phyloP scores from a whole-genome alignment of 768 basidiomycete species.

The Podaxis pistillaris region DNA sequence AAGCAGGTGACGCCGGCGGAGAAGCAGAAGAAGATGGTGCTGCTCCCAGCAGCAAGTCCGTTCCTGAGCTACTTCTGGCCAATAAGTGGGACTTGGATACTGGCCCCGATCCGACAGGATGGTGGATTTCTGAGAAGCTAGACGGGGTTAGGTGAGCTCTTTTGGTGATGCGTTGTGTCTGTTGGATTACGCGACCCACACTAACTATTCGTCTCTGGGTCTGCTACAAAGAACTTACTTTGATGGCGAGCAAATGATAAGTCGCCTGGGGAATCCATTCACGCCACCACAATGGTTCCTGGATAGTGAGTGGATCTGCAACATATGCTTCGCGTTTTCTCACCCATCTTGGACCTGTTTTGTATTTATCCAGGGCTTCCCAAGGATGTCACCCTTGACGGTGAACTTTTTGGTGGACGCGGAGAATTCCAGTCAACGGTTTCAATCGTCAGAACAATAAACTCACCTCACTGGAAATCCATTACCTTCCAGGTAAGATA shows the following conservation, averaged over 20 bases:
- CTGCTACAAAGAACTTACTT: slow-evolving; percentile 44
- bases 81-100: slow-evolving; percentile 56
- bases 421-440: slow-evolving; percentile 57
- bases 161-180: background rate
- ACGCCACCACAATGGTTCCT: slow-evolving; percentile 57
- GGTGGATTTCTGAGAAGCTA: slow-evolving; percentile 63
- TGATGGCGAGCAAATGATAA: slow-evolving; percentile 50
- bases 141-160: slow-evolving; percentile 57
- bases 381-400: slow-evolving; percentile 54
- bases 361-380: slow-evolving; percentile 41
- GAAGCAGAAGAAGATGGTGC: slow-evolving; percentile 30
- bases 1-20: slow-evolving; percentile 30
- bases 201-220: background rate
- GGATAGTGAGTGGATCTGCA: slow-evolving; percentile 38
- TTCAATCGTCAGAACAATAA: slow-evolving; percentile 56
- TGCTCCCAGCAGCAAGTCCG: slow-evolving; percentile 27
- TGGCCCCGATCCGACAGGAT: slow-evolving; percentile 53
- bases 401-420: slow-evolving; percentile 59
- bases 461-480: slow-evolving; percentile 54
- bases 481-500: slow-evolving; percentile 51
- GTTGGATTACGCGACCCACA: background rate
- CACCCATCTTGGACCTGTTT: background rate
- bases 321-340: background rate
- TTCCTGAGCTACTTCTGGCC: slow-evolving; percentile 50
- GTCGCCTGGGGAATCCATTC: slow-evolving; percentile 59